Conservation (phyloP, 2,329 filamentous ascomycete species). For the Cercospora citrullina region DNA sequence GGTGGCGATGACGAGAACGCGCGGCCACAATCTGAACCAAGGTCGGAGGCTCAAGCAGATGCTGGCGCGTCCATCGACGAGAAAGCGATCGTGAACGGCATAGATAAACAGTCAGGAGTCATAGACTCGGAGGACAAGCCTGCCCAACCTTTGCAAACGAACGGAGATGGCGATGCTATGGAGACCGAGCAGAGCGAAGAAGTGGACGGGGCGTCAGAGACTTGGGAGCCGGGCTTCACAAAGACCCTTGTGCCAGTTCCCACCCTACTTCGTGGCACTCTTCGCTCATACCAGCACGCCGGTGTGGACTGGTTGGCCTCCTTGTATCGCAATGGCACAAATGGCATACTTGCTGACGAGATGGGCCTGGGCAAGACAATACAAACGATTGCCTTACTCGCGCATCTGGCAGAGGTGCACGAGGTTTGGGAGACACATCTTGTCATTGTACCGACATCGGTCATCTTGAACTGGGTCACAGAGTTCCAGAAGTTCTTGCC, state of each 20-base stretch:
- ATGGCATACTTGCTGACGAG: constrained; percentile 94
- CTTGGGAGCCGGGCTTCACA: constrained; percentile 31
- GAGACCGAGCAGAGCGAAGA: constrained; percentile 28
- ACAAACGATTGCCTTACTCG: constrained; percentile 90
- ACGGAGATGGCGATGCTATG: constrained; percentile 21
- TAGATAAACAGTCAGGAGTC: background rate
- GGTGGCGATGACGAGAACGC: constrained; percentile 28
- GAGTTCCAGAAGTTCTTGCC: constrained; percentile 99
- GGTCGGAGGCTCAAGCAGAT: constrained; percentile 22
- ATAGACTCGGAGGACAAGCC: background rate
- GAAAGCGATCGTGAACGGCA: background rate
- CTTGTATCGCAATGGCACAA: constrained; percentile 87
- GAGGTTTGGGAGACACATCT: constrained; percentile 95
- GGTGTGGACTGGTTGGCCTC: constrained; percentile 97
- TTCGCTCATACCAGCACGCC: constrained; percentile 94
- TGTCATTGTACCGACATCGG: constrained; percentile 94
- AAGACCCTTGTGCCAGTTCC: constrained; percentile 55
- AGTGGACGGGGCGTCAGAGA: constrained; percentile 20
- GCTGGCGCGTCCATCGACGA: constrained; percentile 16
- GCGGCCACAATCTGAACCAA: constrained; percentile 25
- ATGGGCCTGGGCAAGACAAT: constrained; percentile 99
- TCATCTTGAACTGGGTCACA: constrained; percentile 99
- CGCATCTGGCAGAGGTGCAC: constrained; percentile 86
- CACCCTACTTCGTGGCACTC: constrained; percentile 73
- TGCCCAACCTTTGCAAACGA: background rate